phyloP scores from a whole-genome alignment of 495 filamentous ascomycete genomes.

The Aspergillus taichungensis region DNA sequence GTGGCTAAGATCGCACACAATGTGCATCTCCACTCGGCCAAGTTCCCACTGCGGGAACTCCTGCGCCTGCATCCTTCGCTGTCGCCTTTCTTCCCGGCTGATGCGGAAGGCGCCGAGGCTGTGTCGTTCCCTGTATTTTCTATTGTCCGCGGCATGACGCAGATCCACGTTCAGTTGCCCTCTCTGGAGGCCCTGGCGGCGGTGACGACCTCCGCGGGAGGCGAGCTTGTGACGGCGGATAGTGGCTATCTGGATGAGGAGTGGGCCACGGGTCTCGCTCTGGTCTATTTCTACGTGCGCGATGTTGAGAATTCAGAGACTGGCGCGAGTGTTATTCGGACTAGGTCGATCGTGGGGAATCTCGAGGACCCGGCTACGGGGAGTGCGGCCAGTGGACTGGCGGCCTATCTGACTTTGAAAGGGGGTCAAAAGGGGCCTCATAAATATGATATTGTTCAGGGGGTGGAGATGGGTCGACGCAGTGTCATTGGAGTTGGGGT shows the following conservation, averaged over 20 bases:
- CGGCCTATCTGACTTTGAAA: constrained; percentile 47
- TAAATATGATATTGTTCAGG: constrained; percentile 54
- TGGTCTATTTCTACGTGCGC: constrained; percentile 51
- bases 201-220: constrained; percentile 16
- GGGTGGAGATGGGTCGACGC: constrained; percentile 67
- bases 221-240: constrained; percentile 11
- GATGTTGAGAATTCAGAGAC: constrained; percentile 21
- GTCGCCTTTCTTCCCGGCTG: constrained; percentile 13
- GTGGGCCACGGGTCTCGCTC: constrained; percentile 45
- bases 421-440: constrained; percentile 19
- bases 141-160: constrained; percentile 55
- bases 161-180: constrained; percentile 50
- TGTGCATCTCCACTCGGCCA: constrained; percentile 48
- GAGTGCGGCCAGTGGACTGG: constrained; percentile 52
- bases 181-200: constrained; percentile 26
- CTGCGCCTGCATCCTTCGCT: constrained; percentile 24
- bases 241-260: constrained; percentile 44
- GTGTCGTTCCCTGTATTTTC: constrained; percentile 22
- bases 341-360: constrained; percentile 44
- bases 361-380: constrained; percentile 66
- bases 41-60: constrained; percentile 19
- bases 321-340: constrained; percentile 24
- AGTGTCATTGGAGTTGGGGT: constrained; percentile 50
- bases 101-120: background rate
- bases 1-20: constrained; percentile 56